Percentiles rank a stretch among this genome's conserved stretches.
phyloP scores from a whole-genome alignment of 2,329 filamentous ascomycete genomes.

The Ceratocystis variospora region DNA sequence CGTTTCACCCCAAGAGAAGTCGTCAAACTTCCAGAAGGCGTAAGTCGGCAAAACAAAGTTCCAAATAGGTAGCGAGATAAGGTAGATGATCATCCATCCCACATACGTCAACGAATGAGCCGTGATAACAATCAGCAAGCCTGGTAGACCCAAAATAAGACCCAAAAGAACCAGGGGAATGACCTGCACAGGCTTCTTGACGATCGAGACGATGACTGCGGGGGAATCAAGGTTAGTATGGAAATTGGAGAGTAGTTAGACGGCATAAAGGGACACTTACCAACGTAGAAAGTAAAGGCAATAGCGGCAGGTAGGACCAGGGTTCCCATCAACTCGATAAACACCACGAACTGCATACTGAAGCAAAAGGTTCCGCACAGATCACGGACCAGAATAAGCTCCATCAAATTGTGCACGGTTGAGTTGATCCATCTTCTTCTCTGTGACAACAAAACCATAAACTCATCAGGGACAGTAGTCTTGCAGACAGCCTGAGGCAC shows the following conservation, averaged over 20 bases:
- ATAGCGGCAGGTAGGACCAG: constrained; percentile 92
- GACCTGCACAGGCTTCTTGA: constrained; percentile 60
- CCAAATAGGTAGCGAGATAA: constrained; percentile 86
- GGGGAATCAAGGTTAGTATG: constrained; percentile 10
- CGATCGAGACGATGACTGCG: constrained; percentile 71
- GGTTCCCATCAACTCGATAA: constrained; percentile 87
- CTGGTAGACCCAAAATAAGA: constrained; percentile 86
- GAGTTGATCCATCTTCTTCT: constrained; percentile 98
- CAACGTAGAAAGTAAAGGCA: constrained; percentile 89
- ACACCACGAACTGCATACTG: constrained; percentile 98
- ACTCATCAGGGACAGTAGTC: constrained; percentile 86
- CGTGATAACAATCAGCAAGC: constrained; percentile 79
- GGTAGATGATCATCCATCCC: constrained; percentile 93
- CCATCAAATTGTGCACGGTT: constrained; percentile 97
- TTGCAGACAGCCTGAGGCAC: constrained; percentile 98
- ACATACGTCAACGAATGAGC: constrained; percentile 89
- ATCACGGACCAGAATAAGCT: constrained; percentile 86
- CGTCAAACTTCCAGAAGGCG: constrained; percentile 98
- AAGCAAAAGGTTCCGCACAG: constrained; percentile 98
- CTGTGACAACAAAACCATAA: constrained; percentile 85
- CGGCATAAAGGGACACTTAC: constrained; percentile 38
- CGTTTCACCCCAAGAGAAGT: constrained; percentile 98
- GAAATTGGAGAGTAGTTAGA: not conserved
- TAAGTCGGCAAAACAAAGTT: constrained; percentile 92
- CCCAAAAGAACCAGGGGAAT: constrained; percentile 83